Conservation (phyloP, 2,329 filamentous ascomycete genomes). For the Mariannaea elegans region DNA sequence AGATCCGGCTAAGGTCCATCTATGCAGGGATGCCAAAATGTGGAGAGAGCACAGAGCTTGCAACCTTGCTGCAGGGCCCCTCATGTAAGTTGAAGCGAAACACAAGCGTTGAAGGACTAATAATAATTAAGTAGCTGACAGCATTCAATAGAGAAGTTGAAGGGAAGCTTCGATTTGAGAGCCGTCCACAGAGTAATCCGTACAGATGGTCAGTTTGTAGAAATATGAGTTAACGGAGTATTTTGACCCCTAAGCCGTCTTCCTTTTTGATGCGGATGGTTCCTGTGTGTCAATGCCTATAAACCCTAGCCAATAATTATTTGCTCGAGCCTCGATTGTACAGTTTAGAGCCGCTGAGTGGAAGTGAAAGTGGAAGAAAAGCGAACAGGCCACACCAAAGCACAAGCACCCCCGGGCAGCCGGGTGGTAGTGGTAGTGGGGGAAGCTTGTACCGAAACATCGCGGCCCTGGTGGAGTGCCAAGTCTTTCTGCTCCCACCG, state of each 20-base stretch:
- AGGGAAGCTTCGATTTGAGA: no score
- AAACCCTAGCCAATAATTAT: background rate
- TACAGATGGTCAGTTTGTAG: no score
- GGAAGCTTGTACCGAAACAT: slow-evolving; percentile 15
- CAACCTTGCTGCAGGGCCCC: slow-evolving; percentile 14
- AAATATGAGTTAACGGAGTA: no score
- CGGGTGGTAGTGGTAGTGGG: slow-evolving; percentile 19
- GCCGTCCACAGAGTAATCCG: no score
- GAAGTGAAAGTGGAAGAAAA: no score
- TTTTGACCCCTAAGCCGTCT: no score
- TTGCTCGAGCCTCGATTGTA: background rate
- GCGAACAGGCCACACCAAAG: background rate
- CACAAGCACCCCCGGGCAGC: slow-evolving; percentile 7
- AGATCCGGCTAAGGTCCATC: slow-evolving; percentile 28
- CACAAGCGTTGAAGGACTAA: no score
- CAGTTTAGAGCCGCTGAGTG: background rate
- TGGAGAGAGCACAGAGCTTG: slow-evolving; percentile 24
- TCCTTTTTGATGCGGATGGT: no score
- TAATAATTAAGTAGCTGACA: no score
- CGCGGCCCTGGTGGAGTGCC: slow-evolving; percentile 17
- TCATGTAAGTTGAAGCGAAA: slow-evolving; percentile 15
- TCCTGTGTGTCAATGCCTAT: no score
- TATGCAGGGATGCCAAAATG: slow-evolving; percentile 26
- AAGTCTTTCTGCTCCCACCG: background rate
- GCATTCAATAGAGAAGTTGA: background rate